These are phyloP conservation scores for Candida qinlingensis DNA, from an alignment of 805 yeast genomes.

Conservation along the genomic window DNA sequence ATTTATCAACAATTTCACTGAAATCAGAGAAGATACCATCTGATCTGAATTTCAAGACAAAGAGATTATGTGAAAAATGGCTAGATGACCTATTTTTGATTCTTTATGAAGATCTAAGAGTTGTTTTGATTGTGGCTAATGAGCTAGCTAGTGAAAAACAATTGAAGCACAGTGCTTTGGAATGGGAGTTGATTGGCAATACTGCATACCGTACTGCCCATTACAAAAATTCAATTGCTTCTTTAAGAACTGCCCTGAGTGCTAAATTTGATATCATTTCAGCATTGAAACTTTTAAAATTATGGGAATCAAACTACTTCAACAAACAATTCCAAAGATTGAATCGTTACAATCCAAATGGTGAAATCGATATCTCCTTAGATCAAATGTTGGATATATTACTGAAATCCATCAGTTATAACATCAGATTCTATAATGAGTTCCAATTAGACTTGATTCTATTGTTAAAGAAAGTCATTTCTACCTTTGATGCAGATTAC, in stretches of 20 bases:
- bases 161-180: constrained; percentile 53
- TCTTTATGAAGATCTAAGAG: constrained; percentile 58
- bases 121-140: constrained; percentile 29
- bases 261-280: constrained; percentile 62
- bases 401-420: constrained; percentile 53
- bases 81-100: constrained; percentile 68
- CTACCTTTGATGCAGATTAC: constrained; percentile 29
- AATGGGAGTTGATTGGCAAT: constrained; percentile 70
- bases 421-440: constrained; percentile 59
- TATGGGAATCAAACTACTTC: constrained; percentile 25
- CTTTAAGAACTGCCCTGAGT: constrained; percentile 47
- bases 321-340: constrained; percentile 13
- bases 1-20: constrained; percentile 20
- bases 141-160: constrained; percentile 21
- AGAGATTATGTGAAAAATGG: constrained; percentile 72
- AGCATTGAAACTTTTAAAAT: constrained; percentile 42
- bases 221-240: constrained; percentile 43
- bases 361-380: constrained; percentile 20
- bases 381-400: constrained; percentile 39
- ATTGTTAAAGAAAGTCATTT: constrained; percentile 39
- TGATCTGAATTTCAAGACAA: constrained; percentile 23
- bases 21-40: constrained; percentile 7
- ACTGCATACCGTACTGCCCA: constrained; percentile 44
- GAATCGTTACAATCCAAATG: constrained; percentile 15
- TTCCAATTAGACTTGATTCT: constrained; percentile 39